Conservation (phyloP, 2,329 filamentous ascomycete species). For the Tympanopsis confertula region DNA sequence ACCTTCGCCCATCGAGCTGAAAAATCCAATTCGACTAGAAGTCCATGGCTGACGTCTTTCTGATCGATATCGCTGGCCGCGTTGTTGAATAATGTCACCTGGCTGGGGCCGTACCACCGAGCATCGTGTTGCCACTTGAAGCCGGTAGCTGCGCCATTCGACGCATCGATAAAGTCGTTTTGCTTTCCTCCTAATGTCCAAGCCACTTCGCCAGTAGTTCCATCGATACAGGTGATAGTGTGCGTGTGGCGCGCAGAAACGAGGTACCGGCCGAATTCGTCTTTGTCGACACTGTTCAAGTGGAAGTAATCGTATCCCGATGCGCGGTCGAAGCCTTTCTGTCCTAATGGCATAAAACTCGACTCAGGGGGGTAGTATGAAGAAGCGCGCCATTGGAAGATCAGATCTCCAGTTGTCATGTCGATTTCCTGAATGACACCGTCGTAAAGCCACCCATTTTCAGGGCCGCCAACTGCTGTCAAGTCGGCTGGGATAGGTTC, state of each 20-base stretch:
- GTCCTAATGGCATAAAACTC: not conserved
- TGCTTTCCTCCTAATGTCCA: constrained; percentile 39
- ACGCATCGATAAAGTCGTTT: constrained; percentile 26
- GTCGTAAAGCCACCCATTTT: not conserved
- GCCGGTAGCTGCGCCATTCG: constrained; percentile 18
- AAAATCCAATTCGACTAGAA: constrained; percentile 25
- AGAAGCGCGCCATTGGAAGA: constrained; percentile 1
- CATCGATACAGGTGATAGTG: constrained; percentile 32
- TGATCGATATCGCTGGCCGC: constrained; percentile 20
- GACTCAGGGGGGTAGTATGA: not conserved
- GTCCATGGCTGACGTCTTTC: constrained; percentile 10
- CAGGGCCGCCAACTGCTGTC: not conserved
- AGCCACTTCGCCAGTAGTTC: constrained; percentile 30
- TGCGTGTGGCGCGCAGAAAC: constrained; percentile 38
- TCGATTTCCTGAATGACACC: not conserved
- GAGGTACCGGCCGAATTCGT: constrained; percentile 35
- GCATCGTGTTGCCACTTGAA: constrained; percentile 38
- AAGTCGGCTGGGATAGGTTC: not conserved
- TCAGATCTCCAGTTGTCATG: not conserved
- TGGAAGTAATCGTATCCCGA: constrained; percentile 42
- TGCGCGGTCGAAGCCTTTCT: constrained; percentile 10
- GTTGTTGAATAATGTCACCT: constrained; percentile 38
- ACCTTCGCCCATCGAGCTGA: constrained; percentile 28
- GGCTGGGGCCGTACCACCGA: constrained; percentile 23
- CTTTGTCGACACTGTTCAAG: constrained; percentile 43